Percentiles rank a stretch among this genome's conserved stretches.
These are phyloP conservation scores for Leucaena leucocephala DNA, from an alignment of 306 rosid genomes.

Conservation along the genomic window DNA sequence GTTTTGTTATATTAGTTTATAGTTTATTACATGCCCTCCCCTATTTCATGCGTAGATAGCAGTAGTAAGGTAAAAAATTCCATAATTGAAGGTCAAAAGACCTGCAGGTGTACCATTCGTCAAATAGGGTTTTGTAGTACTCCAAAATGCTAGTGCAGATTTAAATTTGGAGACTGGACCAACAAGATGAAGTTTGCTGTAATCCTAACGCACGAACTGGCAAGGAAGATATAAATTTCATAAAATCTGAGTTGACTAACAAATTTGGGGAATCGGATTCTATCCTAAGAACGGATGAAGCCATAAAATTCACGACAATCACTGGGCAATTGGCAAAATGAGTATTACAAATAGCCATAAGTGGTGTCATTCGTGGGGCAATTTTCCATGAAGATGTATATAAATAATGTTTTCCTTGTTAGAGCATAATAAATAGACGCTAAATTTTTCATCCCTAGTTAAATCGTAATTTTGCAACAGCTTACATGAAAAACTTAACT, in stretches of 20 bases:
- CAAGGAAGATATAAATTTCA: neutral
- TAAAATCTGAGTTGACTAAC: no score
- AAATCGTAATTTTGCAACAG: neutral
- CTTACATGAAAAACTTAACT: neutral
- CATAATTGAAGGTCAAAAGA: neutral
- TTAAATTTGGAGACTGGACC: no score
- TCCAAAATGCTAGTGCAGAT: no score
- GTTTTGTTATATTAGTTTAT: constrained; percentile 21
- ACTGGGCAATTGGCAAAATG: no score
- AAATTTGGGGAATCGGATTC: no score
- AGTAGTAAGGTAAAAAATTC: neutral
- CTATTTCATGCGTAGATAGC: constrained; percentile 37
- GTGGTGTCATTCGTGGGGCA: no score
- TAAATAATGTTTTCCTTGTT: no score
- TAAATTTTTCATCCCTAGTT: neutral
- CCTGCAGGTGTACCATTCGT: neutral
- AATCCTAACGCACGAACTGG: neutral
- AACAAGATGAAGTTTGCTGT: neutral
- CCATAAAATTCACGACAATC: no score
- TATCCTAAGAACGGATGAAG: no score
- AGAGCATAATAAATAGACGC: neutral
- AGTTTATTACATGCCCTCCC: constrained; percentile 8
- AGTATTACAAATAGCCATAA: no score
- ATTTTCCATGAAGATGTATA: no score
- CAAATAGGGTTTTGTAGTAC: neutral